Evolutionary conservation across 2,329 filamentous ascomycete species (phyloP).

Genomic region (Diaporthe citriasiana): DNA sequence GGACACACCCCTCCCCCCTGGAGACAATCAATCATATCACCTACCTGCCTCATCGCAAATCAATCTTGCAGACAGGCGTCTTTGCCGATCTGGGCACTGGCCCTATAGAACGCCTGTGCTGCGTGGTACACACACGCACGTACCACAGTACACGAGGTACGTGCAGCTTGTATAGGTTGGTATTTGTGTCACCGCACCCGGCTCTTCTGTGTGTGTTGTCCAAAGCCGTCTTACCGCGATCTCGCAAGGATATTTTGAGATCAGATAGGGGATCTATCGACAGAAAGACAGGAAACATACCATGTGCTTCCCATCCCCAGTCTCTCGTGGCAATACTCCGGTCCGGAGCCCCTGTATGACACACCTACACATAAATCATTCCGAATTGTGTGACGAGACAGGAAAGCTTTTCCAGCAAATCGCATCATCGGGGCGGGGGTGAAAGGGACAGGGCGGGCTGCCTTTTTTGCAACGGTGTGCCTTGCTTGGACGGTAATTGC

Average conservation of each 20-base stretch:
- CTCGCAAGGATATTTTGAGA: neutral
- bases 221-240: neutral
- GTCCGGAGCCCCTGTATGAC: neutral
- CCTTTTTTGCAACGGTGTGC: conserved; percentile 19
- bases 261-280: neutral
- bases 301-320: neutral
- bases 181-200: no score
- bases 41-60: conserved; percentile 27
- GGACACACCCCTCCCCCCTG: neutral
- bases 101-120: neutral
- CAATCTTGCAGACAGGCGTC: conserved; percentile 34
- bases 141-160: neutral
- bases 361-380: neutral
- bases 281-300: neutral
- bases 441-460: neutral
- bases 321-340: neutral
- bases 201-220: neutral
- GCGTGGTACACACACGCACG: conserved; percentile 8
- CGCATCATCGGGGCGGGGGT: neutral
- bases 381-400: neutral
- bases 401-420: conserved; percentile 1
- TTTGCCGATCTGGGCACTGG: conserved; percentile 29
- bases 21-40: neutral
- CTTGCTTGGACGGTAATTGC: conserved; percentile 30
- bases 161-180: neutral